Base-by-base conservation (phyloP, 2,329 filamentous ascomycete species). In the Exserohilum turcica region DNA sequence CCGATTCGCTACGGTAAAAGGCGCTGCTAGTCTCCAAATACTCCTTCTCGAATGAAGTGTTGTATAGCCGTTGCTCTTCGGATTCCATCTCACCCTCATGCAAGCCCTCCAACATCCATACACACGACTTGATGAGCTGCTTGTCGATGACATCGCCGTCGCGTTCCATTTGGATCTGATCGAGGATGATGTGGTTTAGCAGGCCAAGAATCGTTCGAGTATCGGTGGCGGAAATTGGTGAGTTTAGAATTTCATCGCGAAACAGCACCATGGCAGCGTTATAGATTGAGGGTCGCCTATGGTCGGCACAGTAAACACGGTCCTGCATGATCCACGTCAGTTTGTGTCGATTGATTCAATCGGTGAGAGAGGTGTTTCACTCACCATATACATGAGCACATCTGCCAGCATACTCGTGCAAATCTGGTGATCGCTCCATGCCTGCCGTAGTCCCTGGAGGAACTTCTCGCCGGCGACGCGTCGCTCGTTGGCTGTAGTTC, bases 371-470 rank as follows among this genome's bases (percentile, higher is more conserved):
- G 18, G 8, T 15, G 10, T 1, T n/a, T 13, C 12, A 67, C 79
- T 67, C 70, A 86, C 84, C 81, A 99, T 91, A 70, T 97, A 97
- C 92, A 97, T 97, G 45, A 97, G 81, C 28, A 97, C 91, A 73
- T 97, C 94, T 3, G 92, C 92, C 44, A 91, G 88, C 93, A 97
- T 97, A 70, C 91, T 92, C 90, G 96, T 96, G 38, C 90, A 92
- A 51, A 90, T 84, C 70, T 92, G 90, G 70, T 99, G 92, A 58
- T 95, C 89, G 56, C 92, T 86, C 91, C 92, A 99, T 2, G 87
- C 86, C 52, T 86, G 82, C 63, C 88, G 88, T 12, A 97, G 75
- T 0, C 86, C 88, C 49, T 84, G 85, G 53, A 99, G 76, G 60
- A 97, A 95, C 67, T 83, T 87, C 74, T 96, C 92, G 42, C 92